These are phyloP conservation scores for Candida rishiriensis DNA, from an alignment of 805 yeast species.

Conservation along the genomic window DNA sequence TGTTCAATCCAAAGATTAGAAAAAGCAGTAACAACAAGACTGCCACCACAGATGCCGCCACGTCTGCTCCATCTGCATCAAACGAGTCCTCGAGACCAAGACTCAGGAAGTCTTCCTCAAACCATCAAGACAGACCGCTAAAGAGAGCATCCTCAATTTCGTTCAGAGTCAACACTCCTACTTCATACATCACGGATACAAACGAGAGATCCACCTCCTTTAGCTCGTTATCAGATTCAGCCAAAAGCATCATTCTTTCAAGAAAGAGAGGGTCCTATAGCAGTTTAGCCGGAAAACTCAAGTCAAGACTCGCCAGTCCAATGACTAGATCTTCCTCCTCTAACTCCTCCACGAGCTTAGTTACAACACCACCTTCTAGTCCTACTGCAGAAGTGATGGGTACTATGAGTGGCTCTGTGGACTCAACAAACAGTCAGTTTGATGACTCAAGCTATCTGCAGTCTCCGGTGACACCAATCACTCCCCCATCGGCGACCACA, in stretches of 20 bases:
- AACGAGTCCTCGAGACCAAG: neutral
- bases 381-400: neutral
- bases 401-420: constrained; percentile 3
- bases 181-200: constrained; percentile 1
- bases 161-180: constrained; percentile 19
- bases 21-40: constrained; percentile 1
- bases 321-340: constrained; percentile 33
- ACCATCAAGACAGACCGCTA: constrained; percentile 26
- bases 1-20: constrained; percentile 2
- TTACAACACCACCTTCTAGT: constrained; percentile 4
- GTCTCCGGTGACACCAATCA: constrained; percentile 3
- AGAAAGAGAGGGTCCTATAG: constrained; percentile 11
- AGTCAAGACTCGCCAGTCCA: constrained; percentile 13
- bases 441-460: neutral
- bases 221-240: constrained; percentile 12
- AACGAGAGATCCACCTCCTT: constrained; percentile 10
- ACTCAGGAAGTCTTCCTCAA: constrained; percentile 9
- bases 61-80: no score
- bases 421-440: constrained; percentile 9
- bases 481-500: constrained; percentile 5
- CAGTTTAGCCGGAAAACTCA: constrained; percentile 9
- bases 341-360: constrained; percentile 23
- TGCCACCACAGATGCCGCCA: neutral
- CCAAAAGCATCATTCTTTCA: constrained; percentile 11
- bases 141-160: constrained; percentile 27